Conservation (phyloP, 1,139 yeast genomes). For the Saccharomyces hybrid region DNA sequence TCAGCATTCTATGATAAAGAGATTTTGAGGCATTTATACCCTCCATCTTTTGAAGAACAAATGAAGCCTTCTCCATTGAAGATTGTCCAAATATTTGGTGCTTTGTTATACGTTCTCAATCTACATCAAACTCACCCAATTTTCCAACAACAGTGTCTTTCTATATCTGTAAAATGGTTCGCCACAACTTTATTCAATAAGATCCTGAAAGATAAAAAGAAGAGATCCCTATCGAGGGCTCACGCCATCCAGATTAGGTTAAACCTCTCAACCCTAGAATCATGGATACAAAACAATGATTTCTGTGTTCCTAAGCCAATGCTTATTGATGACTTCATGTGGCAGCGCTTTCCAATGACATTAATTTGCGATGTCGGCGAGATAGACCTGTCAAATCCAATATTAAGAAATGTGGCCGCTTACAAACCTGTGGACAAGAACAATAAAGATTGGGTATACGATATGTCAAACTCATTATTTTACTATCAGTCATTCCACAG, state of each 20-base stretch:
- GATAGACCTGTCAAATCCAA: constrained; percentile 20
- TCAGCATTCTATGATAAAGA: constrained; percentile 45
- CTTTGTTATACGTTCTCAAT: constrained; percentile 76
- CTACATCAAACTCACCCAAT: constrained; percentile 74
- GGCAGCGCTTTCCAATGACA: constrained; percentile 39
- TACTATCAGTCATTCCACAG: constrained; percentile 50
- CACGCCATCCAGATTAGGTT: constrained; percentile 86
- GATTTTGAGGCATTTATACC: constrained; percentile 59
- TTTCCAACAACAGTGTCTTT: constrained; percentile 65
- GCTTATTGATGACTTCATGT: constrained; percentile 35
- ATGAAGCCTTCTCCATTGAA: constrained; percentile 82
- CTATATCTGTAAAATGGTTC: constrained; percentile 74
- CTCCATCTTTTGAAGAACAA: constrained; percentile 60
- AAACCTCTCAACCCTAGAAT: constrained; percentile 79
- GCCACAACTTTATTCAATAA: constrained; percentile 68
- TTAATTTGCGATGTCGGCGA: constrained; percentile 31
- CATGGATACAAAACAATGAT: constrained; percentile 84
- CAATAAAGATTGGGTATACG: constrained; percentile 18
- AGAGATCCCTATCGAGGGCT: constrained; percentile 61
- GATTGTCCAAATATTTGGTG: constrained; percentile 80
- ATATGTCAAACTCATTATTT: constrained; percentile 37
- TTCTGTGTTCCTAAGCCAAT: constrained; percentile 38
- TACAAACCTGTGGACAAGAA: constrained; percentile 18
- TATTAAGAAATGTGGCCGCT: constrained; percentile 22
- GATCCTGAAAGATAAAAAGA: constrained; percentile 52